Base-by-base conservation (phyloP, 2,329 filamentous ascomycete species). In the Ophiobolus disseminans region DNA sequence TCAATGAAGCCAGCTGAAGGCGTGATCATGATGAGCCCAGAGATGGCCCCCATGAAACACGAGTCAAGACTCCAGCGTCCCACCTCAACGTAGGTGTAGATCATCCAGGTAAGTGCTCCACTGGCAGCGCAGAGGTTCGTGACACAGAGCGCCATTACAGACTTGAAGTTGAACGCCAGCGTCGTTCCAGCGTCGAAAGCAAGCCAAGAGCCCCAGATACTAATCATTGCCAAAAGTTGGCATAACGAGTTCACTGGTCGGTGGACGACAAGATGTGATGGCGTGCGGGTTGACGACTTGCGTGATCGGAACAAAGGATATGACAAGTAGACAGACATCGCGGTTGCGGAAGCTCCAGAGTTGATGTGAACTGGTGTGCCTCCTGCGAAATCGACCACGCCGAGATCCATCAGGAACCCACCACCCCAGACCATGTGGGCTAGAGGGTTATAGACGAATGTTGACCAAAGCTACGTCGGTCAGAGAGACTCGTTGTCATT, bases 11-110 rank as follows among this genome's bases (percentile, higher is more conserved):
- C 75, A 1, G 79, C 79, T 1, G 77, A 70, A 0, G 79, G 79
- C 0, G 79, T 81, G 40, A 82, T 81, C 72, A 81, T 79, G 17
- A 82, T 78, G 4, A 82, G 68, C 0, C 79, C 79, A 0, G 78
- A 70, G n/a, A 82, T 79, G 1, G 79, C 78, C 8, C 80, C 79
- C 73, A 81, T 78, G 62, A 81, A 81, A 4, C 74, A 79, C 3
- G 75, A 74, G 51, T 81, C 79, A 7, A 81, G 58, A 14, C 77
- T 79, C 76, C 78, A 81, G 50, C 63, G 68, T 13, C 69, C 74
- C 5, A 66, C 69, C 45, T 74, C 78, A 23, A 68, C 63, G 50
- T 75, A 80, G 1, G 76, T 78, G 31, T 79, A 73, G 16, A 68
- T 50, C 25, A 75, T 74, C 78, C 78, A 80, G 1, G 78, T 80